Evolutionary conservation across 805 yeast genomes (phyloP).

Genomic region (Babjeviella inositovora): DNA sequence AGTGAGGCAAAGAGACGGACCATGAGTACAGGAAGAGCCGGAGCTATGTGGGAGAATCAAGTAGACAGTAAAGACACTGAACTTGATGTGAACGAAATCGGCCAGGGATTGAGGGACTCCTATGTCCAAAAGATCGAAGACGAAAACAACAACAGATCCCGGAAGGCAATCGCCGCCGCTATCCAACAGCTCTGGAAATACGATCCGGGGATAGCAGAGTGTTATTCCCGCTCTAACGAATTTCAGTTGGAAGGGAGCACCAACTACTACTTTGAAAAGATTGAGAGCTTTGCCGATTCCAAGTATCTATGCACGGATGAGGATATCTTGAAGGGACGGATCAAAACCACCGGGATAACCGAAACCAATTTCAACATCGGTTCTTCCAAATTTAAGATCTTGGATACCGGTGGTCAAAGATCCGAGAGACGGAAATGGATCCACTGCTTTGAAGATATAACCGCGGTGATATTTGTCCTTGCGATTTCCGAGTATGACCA

Average conservation of each 20-base stretch:
- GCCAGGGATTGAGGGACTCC: conserved; percentile 1
- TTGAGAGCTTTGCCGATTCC: conserved; percentile 45
- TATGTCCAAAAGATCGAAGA: conserved; percentile 1
- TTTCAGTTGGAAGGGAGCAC: conserved; percentile 82
- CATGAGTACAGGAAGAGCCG: conserved; percentile 38
- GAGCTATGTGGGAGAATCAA: conserved; percentile 8
- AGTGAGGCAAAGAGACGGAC: conserved; percentile 31
- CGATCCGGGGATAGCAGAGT: conserved; percentile 50
- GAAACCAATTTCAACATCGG: conserved; percentile 68
- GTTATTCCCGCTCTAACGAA: conserved; percentile 47
- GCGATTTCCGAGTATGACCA: conserved; percentile 92
- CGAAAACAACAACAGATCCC: too few species aligned
- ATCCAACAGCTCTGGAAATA: conserved; percentile 51
- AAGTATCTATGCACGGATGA: conserved; percentile 58
- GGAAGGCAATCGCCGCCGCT: conserved; percentile 55
- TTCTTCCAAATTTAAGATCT: conserved; percentile 50
- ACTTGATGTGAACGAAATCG: conserved; percentile 5
- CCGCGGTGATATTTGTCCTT: conserved; percentile 74
- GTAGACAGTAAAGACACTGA: conserved; percentile 4
- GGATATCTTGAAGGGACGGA: conserved; percentile 81
- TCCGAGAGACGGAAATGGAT: conserved; percentile 90
- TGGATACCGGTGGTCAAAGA: conserved; percentile 96
- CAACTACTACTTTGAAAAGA: conserved; percentile 62
- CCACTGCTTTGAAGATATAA: conserved; percentile 82
- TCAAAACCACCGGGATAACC: conserved; percentile 91